Percentiles rank a stretch among this genome's conserved stretches.
Conservation (phyloP, 352 stramenopile species). For the Phytopythium montanum region DNA sequence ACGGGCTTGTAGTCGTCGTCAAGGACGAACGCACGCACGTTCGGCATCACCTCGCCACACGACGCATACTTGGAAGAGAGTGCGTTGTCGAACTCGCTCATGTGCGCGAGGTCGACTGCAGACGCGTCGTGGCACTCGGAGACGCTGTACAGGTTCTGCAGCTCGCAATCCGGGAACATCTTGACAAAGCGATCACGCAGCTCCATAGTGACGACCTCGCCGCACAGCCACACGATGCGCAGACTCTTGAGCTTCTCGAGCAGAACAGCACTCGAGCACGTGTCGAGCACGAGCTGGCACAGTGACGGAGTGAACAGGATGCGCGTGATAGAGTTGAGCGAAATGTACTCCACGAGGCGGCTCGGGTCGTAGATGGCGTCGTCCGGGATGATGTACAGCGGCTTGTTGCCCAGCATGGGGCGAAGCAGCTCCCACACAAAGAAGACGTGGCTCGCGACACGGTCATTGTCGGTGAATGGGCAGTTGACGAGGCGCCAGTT, state of each 20-base stretch:
- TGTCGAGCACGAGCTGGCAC: constrained; percentile 85
- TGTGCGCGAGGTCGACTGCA: constrained; percentile 69
- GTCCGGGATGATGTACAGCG: constrained; percentile 91
- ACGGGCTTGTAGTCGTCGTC: constrained; percentile 68
- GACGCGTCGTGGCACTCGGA: constrained; percentile 93
- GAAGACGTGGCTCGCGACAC: constrained; percentile 92
- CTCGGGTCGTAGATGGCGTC: constrained; percentile 91
- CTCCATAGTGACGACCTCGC: constrained; percentile 91
- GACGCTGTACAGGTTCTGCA: constrained; percentile 94
- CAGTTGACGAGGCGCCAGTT: constrained; percentile 84
- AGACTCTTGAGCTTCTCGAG: constrained; percentile 59
- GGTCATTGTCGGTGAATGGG: constrained; percentile 65
- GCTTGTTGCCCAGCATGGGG: constrained; percentile 85
- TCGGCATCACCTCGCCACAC: constrained; percentile 84
- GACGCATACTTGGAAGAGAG: constrained; percentile 86
- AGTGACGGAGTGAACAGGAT: constrained; percentile 94
- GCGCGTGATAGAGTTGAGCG: constrained; percentile 77
- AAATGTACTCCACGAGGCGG: constrained; percentile 77
- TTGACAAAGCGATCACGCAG: constrained; percentile 83
- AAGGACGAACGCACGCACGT: constrained; percentile 73
- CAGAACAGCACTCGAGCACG: constrained; percentile 47
- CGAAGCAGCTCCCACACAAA: constrained; percentile 94
- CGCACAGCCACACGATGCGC: constrained; percentile 89
- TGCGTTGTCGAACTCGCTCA: constrained; percentile 68
- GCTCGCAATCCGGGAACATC: constrained; percentile 77